Percentiles rank a stretch among this genome's conserved stretches.
phyloP scores from a whole-genome alignment of 73 alveolate species.

The Breviolum minutum region DNA sequence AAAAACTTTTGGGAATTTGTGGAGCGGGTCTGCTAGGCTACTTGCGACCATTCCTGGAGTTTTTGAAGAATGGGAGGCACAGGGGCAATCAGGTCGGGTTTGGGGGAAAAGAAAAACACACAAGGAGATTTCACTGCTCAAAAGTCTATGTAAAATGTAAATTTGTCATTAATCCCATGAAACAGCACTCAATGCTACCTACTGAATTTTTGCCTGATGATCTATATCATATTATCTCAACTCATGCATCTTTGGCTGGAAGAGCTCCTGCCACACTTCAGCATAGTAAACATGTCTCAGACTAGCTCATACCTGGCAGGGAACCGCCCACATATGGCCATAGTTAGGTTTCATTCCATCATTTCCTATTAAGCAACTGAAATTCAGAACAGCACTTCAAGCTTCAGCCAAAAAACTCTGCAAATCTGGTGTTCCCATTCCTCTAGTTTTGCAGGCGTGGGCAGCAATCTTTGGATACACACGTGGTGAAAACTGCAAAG shows the following conservation, averaged over 20 bases:
- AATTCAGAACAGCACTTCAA: too few relatives aligned
- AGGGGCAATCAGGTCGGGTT: neutral
- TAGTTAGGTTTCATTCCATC: neutral
- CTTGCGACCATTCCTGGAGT: constrained; percentile 83
- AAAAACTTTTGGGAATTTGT: neutral
- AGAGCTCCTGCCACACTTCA: too few relatives aligned
- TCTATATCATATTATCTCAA: too few relatives aligned
- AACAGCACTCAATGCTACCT: too few relatives aligned
- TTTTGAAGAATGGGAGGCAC: constrained; percentile 76
- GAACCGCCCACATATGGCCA: neutral
- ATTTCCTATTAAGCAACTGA: too few relatives aligned
- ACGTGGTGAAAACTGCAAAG: constrained; percentile 1
- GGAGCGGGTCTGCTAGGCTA: constrained; percentile 5
- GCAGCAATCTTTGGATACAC: constrained; percentile 28
- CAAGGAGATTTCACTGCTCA: too few relatives aligned
- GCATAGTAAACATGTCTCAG: too few relatives aligned
- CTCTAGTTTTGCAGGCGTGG: neutral
- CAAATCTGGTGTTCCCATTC: neutral
- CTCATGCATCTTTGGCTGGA: too few relatives aligned
- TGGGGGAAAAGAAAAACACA: neutral
- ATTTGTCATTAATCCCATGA: too few relatives aligned
- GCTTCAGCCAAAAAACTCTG: neutral
- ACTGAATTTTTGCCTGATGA: too few relatives aligned
- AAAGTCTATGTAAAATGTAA: too few relatives aligned
- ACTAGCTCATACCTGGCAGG: too few relatives aligned